Percentiles rank a stretch among this genome's conserved stretches.
phyloP scores from a whole-genome alignment of 2,329 filamentous ascomycete species.

The Zymoseptoria crescenta region DNA sequence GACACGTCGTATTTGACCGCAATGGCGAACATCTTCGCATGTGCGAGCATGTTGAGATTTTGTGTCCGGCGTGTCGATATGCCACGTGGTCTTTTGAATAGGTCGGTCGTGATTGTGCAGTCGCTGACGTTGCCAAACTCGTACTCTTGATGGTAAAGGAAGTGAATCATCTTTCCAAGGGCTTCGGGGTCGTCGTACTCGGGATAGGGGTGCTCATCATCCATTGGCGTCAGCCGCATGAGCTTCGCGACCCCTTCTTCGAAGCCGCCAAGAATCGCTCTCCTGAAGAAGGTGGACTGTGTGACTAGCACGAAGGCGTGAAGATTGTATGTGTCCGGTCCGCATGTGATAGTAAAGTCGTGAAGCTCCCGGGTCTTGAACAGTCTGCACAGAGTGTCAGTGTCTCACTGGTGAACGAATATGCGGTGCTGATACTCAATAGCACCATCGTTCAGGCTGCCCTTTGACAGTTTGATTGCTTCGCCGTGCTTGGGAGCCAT shows the following conservation, averaged over 20 bases:
- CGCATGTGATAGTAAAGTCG: slow-evolving; percentile 19
- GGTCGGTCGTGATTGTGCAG: background rate
- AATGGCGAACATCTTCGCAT: slow-evolving; percentile 17
- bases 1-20: slow-evolving; percentile 16
- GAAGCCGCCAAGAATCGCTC: background rate
- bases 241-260: slow-evolving; percentile 10
- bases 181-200: slow-evolving; percentile 20
- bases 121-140: background rate
- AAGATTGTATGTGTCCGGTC: slow-evolving; percentile 9
- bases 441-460: no score
- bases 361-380: slow-evolving; percentile 1
- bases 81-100: background rate
- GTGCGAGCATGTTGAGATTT: slow-evolving; percentile 7
- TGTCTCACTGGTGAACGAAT: background rate
- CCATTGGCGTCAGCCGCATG: slow-evolving; percentile 14
- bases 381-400: background rate
- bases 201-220: slow-evolving; percentile 2
- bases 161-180: slow-evolving; percentile 23
- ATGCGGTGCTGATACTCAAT: no score
- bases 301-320: slow-evolving; percentile 18
- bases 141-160: slow-evolving; percentile 25
- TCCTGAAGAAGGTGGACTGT: slow-evolving; percentile 17
- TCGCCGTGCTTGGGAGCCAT: no score
- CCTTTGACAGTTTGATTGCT: no score
- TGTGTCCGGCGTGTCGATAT: background rate